phyloP scores from a whole-genome alignment of 306 rosid species.

The Geum urbanum region DNA sequence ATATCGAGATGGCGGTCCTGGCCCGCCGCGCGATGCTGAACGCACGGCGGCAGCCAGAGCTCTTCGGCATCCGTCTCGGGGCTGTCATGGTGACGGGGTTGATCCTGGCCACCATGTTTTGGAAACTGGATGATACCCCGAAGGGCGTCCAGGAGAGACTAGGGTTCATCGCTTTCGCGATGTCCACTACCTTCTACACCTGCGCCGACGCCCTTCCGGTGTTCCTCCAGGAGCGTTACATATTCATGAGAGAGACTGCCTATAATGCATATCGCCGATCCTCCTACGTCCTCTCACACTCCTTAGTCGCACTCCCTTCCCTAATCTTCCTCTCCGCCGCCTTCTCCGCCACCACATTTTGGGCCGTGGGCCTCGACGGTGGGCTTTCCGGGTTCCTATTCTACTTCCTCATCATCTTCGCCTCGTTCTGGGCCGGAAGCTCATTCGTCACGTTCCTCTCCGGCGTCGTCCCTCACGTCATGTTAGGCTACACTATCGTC shows the following conservation, averaged over 20 bases:
- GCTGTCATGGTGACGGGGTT: conserved; percentile 79
- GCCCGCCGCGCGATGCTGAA: conserved; percentile 53
- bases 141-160: conserved; percentile 81
- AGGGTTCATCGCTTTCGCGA: conserved; percentile 91
- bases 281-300: conserved; percentile 72
- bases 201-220: conserved; percentile 91
- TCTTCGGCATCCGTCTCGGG: conserved; percentile 67
- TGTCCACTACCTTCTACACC: conserved; percentile 95
- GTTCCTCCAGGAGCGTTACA: conserved; percentile 83
- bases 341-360: conserved; percentile 62
- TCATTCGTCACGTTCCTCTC: conserved; percentile 87
- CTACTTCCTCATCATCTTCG: conserved; percentile 60
- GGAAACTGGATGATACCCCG: conserved; percentile 67
- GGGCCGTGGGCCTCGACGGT: conserved; percentile 94
- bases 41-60: conserved; percentile 61
- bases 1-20: conserved; percentile 64
- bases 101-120: conserved; percentile 79
- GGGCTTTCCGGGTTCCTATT: conserved; percentile 56
- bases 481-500: conserved; percentile 83
- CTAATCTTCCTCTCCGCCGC: conserved; percentile 51
- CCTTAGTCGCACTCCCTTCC: conserved; percentile 48
- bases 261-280: conserved; percentile 73
- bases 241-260: conserved; percentile 91
- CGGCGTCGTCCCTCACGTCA: conserved; percentile 88
- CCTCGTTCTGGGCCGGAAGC: conserved; percentile 88